Evolutionary conservation across 148 eudicot species (phyloP).

Genomic region (Gaultheria prostrata): DNA sequence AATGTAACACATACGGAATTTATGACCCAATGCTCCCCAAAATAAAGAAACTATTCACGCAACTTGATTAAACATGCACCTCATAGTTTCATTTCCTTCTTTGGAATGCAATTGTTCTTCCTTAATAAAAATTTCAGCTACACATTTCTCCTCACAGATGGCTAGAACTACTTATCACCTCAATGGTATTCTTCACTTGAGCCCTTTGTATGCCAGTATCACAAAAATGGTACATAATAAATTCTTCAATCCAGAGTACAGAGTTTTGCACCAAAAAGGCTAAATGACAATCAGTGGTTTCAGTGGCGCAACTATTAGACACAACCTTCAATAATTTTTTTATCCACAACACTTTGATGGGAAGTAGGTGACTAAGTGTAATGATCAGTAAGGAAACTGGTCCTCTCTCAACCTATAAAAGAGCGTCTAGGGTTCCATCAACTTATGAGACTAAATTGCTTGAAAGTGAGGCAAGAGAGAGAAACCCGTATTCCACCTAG

Average conservation of each 20-base stretch:
- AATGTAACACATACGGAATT: not conserved
- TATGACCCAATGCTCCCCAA: too few relatives aligned
- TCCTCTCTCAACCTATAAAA: too few relatives aligned
- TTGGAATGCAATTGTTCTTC: not conserved
- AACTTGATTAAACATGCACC: not conserved
- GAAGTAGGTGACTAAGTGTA: rapidly evolving
- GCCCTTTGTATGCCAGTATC: not conserved
- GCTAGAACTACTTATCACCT: not conserved
- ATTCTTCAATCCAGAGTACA: not conserved
- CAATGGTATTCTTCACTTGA: not conserved
- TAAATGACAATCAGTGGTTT: not conserved
- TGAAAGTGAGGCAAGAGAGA: too few relatives aligned
- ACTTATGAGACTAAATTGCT: too few relatives aligned
- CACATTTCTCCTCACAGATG: not conserved
- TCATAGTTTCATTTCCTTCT: not conserved
- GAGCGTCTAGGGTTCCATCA: too few relatives aligned
- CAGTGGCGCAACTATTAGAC: not conserved
- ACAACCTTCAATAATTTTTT: not conserved
- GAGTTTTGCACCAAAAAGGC: not conserved
- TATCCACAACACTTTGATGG: too few relatives aligned
- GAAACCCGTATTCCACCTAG: not conserved
- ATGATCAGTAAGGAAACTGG: too few relatives aligned
- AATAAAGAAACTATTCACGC: not conserved
- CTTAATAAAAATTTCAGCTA: not conserved
- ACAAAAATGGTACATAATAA: not conserved